Evolutionary conservation across 305 asterid genomes (phyloP), one percentile per base, ranked within the genome.

Genomic region (Fraxinus xanthoxyloides): DNA sequence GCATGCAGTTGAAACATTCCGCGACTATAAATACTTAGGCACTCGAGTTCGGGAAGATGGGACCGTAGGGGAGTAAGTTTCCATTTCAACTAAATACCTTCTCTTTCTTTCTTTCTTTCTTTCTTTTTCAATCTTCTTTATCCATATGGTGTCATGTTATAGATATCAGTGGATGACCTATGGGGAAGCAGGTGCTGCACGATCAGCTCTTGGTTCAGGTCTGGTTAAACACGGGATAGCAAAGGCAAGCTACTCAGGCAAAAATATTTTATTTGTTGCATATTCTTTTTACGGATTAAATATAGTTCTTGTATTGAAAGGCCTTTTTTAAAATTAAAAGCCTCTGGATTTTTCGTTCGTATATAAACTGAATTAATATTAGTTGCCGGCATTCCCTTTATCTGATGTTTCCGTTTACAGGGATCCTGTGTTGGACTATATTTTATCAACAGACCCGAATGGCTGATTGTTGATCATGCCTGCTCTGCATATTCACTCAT

Each of bases 401-500:
- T 61, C 80, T 82, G 76, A 81, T 54, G 56, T 24, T 75, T 67
- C 67, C 26, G 34, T 40, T 63, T 83, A 51, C 85, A 91, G 97
- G 97, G 95, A 59, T 89, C 90, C 24, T 84, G 90, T 81, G 85
- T 91, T 48, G 95, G 95, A 74, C 82, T 92, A 32, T 92, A 91
- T 84, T 91, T 92, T 21, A 86, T 91, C 76, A 92, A 92, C 80
- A 86, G 93, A 65, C 93, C 97, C 0, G 95, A 92, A 86, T 90
- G 97, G 97, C 76, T 90, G 23, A 78, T 92, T 70, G 89, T 88
- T 74, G 95, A 92, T 76, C 97, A 92, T 85, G 97, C 97, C 85
- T 92, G 97, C 88, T 87, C 93, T 12, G 92, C 95, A 0, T 92
- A 89, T 88, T 91, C 97, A 67, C 87, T 79, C 76, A 77, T 90